Percentiles rank a stretch among this genome's conserved stretches.
Evolutionary conservation across 164 flowering plant genomes (phyloP).

Genomic region (Malania oleifera): DNA sequence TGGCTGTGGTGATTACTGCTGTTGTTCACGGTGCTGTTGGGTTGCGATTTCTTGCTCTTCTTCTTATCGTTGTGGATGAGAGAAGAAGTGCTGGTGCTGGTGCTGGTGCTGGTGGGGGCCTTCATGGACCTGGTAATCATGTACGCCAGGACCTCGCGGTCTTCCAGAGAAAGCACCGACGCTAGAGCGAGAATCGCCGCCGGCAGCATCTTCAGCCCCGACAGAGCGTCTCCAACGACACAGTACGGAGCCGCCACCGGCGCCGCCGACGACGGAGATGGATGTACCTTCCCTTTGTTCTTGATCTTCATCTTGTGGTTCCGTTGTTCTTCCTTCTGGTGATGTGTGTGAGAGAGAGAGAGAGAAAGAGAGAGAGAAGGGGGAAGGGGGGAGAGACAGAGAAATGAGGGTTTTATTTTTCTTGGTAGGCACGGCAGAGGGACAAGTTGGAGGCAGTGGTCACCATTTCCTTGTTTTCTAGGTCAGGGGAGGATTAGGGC

Average conservation of each 20-base stretch:
- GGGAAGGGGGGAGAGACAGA: neutral
- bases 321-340: too few species aligned
- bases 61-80: constrained; percentile 22
- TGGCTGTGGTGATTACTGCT: constrained; percentile 10
- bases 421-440: constrained; percentile 7
- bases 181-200: constrained; percentile 48
- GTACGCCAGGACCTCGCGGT: constrained; percentile 70
- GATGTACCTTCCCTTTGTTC: constrained; percentile 65
- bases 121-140: constrained; percentile 55
- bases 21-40: neutral
- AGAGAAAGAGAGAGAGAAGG: neutral
- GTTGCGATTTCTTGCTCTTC: constrained; percentile 21
- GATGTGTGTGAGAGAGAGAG: neutral
- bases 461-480: constrained; percentile 4
- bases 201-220: constrained; percentile 57
- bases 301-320: constrained; percentile 47
- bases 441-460: neutral
- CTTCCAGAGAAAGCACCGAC: constrained; percentile 45
- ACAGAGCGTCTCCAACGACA: constrained; percentile 21
- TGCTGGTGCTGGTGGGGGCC: constrained; percentile 13
- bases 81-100: constrained; percentile 6
- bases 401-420: constrained; percentile 1
- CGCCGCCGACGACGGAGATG: constrained; percentile 44
- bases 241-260: constrained; percentile 13
- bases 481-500: too few species aligned